These are phyloP conservation scores for Suhomyces atakaporum DNA, from an alignment of 1,139 yeast species.

Conservation along the genomic window DNA sequence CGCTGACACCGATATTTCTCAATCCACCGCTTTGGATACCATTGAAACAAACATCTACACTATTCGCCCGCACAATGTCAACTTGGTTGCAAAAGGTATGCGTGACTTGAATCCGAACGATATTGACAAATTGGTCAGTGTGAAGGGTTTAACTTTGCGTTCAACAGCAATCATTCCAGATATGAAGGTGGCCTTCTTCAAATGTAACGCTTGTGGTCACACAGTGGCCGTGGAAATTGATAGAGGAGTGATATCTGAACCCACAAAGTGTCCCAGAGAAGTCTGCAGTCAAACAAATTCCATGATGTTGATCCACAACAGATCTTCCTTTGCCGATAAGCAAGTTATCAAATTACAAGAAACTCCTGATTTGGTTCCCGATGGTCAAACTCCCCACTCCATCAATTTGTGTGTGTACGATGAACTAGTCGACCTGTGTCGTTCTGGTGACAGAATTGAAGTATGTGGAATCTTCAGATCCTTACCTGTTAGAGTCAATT, in stretches of 20 bases:
- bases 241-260: constrained; percentile 92
- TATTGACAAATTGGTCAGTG: constrained; percentile 87
- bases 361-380: constrained; percentile 98
- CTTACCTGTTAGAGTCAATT: constrained; percentile 84
- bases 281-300: constrained; percentile 85
- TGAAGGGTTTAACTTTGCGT: constrained; percentile 88
- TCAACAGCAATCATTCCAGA: constrained; percentile 94
- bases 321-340: constrained; percentile 91
- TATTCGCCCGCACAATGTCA: constrained; percentile 82
- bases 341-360: constrained; percentile 94
- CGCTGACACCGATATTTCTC: constrained; percentile 50
- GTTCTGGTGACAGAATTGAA: constrained; percentile 97
- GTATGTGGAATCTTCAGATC: constrained; percentile 95
- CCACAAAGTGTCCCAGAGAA: constrained; percentile 86
- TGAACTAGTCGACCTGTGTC: constrained; percentile 88
- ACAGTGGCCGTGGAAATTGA: constrained; percentile 91
- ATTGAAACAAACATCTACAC: constrained; percentile 83
- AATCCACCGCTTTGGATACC: constrained; percentile 52
- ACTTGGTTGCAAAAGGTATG: constrained; percentile 71
- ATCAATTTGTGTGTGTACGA: constrained; percentile 93
- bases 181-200: constrained; percentile 96
- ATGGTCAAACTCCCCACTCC: constrained; percentile 98
- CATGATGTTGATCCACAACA: constrained; percentile 87
- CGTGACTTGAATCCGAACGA: constrained; percentile 94
- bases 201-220: constrained; percentile 93